Evolutionary conservation across 208 protist genomes (phyloP), one percentile per base, ranked within the genome.

Genomic region (Acanthamoeba castellanii): DNA sequence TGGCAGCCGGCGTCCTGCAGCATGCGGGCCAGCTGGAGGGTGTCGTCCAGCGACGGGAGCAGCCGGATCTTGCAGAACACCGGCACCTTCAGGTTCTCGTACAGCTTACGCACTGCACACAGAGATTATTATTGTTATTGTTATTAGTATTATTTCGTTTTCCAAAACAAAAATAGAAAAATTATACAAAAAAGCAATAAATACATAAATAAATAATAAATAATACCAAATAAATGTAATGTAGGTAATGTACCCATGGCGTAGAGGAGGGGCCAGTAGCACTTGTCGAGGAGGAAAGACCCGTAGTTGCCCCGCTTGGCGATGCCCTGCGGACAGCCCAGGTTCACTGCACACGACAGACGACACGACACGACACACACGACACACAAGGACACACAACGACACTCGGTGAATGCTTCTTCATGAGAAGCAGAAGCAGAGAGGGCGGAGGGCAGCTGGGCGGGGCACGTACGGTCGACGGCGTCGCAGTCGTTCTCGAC

Each of bases 401-500:
- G n/a, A n/a, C n/a, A n/a, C n/a, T n/a, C n/a, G n/a, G n/a, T n/a
- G n/a, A n/a, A n/a, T n/a, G n/a, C n/a, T n/a, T n/a, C n/a, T n/a
- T n/a, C n/a, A n/a, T n/a, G n/a, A n/a, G n/a, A n/a, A n/a, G n/a
- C n/a, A n/a, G n/a, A n/a, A n/a, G n/a, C n/a, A n/a, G n/a, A n/a
- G n/a, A n/a, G n/a, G n/a, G n/a, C n/a, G n/a, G n/a, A n/a, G n/a
- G n/a, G n/a, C n/a, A n/a, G n/a, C n/a, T 61, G 52, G 93, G 68
- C 42, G 95, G 20, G 42, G 50, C 1, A 14, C 50, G 57, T 87
- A 90, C 78, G n/a, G 94, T 98, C 97, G 9, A 98, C 84, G 1
- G 95, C 97, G 68, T 98, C 97, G 74, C 97, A 98, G 11, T 95
- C n/a, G 94, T 97, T 72, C 55, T 98, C 95, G 16, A 98, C 95